A percentile compares a stretch with the other conserved stretches of the same genome.
Conservation (phyloP, 148 eudicot species). For the Cornus suecica region DNA sequence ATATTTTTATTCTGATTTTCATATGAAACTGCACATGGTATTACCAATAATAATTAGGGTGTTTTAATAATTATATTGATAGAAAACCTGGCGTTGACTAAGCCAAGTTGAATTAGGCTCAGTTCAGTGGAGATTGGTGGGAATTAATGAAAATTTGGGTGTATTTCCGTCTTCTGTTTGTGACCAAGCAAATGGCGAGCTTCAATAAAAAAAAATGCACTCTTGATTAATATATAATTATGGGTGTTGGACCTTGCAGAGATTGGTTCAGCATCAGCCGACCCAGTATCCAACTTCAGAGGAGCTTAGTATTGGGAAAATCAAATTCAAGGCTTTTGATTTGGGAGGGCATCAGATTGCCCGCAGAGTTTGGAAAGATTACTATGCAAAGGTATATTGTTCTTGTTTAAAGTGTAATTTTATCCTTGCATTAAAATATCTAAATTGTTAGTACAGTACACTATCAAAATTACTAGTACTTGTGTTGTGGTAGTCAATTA, state of each 20-base stretch:
- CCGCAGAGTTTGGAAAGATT: slow-evolving; percentile 47
- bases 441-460: neutral
- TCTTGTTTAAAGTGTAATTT: neutral
- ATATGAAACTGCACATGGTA: no score
- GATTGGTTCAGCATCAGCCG: slow-evolving; percentile 43
- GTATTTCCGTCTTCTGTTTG: neutral
- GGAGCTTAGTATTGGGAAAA: slow-evolving; percentile 40
- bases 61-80: no score
- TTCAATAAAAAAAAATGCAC: neutral
- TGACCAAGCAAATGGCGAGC: neutral
- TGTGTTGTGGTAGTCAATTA: neutral
- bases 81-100: no score
- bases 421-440: neutral
- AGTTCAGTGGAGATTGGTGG: neutral
- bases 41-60: no score
- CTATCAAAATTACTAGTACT: neutral
- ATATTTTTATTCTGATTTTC: no score
- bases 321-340: slow-evolving; percentile 44
- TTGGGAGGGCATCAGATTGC: slow-evolving; percentile 50
- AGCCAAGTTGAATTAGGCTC: neutral
- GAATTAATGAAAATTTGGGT: neutral
- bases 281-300: slow-evolving; percentile 48
- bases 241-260: slow-evolving; percentile 24
- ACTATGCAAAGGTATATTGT: slow-evolving; percentile 36
- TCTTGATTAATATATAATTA: slow-evolving; percentile 1